phyloP scores from a whole-genome alignment of 2,329 filamentous ascomycete species.

The Sporothrix humicola region DNA sequence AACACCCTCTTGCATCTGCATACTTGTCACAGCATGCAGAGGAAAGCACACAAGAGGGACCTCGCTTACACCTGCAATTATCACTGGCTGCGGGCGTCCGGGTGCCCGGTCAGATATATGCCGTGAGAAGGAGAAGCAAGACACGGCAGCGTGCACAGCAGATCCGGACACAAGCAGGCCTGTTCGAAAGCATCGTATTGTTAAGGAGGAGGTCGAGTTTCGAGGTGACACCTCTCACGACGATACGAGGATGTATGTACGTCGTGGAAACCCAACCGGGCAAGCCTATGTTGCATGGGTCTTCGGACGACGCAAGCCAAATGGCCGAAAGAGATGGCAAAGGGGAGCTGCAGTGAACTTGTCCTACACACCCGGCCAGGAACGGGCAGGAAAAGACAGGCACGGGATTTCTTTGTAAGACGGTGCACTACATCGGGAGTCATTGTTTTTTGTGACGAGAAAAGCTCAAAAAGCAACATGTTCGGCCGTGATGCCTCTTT shows the following conservation, averaged over 20 bases:
- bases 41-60: not conserved
- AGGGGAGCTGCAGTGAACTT: not conserved
- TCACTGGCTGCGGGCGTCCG: not conserved
- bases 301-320: not conserved
- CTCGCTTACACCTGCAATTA: not conserved
- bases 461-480: not conserved
- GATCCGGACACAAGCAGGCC: too few species aligned
- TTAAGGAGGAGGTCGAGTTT: not conserved
- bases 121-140: not conserved
- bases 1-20: not conserved
- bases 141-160: constrained; percentile 12
- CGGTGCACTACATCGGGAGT: not conserved
- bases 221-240: not conserved
- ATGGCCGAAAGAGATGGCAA: not conserved
- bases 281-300: not conserved
- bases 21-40: not conserved
- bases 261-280: not conserved
- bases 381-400: not conserved
- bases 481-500: not conserved
- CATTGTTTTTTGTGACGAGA: not conserved
- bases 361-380: constrained; percentile 1
- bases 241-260: not conserved
- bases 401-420: not conserved
- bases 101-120: not conserved
- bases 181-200: too few species aligned